Evolutionary conservation across 306 rosid genomes (phyloP), one percentile per base, ranked within the genome.

Genomic region (Begonia masoniana): DNA sequence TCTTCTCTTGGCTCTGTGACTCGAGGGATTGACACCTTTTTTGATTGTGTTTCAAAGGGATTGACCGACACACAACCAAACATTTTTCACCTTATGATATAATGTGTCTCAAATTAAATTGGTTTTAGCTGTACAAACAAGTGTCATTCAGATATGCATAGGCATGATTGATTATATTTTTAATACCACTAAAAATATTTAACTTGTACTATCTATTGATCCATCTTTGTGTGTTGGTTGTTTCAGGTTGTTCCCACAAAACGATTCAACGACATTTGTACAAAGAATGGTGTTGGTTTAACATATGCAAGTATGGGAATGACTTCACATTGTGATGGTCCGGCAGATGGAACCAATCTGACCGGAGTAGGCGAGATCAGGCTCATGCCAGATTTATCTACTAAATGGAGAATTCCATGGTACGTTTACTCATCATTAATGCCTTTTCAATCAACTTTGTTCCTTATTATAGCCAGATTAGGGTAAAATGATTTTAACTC

Each of bases 331-430:
- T 0, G 57, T 9, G 97, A 89, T 71, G 85, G 71, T 65, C 75
- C 83, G 0, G 80, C 84, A 43, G 80, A 81, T 17, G 97, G 77
- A 50, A 68, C 83, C 67, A 82, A 82, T 72, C 72, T 89, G 56
- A 71, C 60, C 19, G 73, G 80, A 10, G 89, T 76, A 10, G 95
- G 97, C 54, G 97, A 85, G 85, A 66, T 81, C 68, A 85, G 87
- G 69, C 68, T 89, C 43, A 57, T 75, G 43, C 97, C 97, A 65
- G 97, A 89, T 75, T 75, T 89, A 57, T 89, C 85, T 51, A 82
- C 97, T 60, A 73, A 46, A 68, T 43, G 62, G 60, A 71, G 58
- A 60, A 78, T 91, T 66, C 97, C 97, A 23, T 91, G 97, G 97
- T 91, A 82, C 59, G 26, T 3, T 31, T 12, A 41, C 43, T 68